These are phyloP conservation scores for Penicillium sp. DNA, from an alignment of 2,329 filamentous ascomycete genomes.

Conservation along the genomic window DNA sequence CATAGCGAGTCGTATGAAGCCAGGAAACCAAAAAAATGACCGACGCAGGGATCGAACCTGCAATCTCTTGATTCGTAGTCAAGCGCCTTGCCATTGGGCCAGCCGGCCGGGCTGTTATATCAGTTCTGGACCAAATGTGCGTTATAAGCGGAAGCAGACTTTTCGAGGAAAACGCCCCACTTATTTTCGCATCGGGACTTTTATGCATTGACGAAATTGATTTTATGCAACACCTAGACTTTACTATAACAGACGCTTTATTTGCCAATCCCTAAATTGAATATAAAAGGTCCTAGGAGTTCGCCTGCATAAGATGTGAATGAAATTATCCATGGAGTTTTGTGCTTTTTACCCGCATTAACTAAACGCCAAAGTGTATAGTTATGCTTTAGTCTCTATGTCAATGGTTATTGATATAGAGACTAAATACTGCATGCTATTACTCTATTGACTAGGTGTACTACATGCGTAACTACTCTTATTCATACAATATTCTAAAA, in stretches of 20 bases:
- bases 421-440: too few relatives aligned
- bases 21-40: constrained; percentile 16
- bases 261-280: neutral
- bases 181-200: neutral
- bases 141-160: neutral
- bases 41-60: constrained; percentile 47
- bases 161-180: neutral
- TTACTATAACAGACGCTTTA: neutral
- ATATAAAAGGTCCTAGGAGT: too few relatives aligned
- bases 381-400: too few relatives aligned
- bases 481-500: too few relatives aligned
- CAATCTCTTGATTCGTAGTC: constrained; percentile 55
- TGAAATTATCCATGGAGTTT: neutral
- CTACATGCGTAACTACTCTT: too few relatives aligned
- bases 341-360: too few relatives aligned
- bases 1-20: neutral
- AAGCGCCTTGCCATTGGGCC: constrained; percentile 53
- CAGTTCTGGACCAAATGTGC: neutral
- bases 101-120: constrained; percentile 26
- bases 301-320: too few relatives aligned
- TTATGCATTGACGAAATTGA: too few relatives aligned
- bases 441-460: too few relatives aligned
- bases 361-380: too few relatives aligned
- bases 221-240: neutral
- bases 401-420: too few relatives aligned